A percentile compares a stretch with the other conserved stretches of the same genome.
Evolutionary conservation across 768 basidiomycete genomes (phyloP).

Genomic region (Cubamyces lactineus): DNA sequence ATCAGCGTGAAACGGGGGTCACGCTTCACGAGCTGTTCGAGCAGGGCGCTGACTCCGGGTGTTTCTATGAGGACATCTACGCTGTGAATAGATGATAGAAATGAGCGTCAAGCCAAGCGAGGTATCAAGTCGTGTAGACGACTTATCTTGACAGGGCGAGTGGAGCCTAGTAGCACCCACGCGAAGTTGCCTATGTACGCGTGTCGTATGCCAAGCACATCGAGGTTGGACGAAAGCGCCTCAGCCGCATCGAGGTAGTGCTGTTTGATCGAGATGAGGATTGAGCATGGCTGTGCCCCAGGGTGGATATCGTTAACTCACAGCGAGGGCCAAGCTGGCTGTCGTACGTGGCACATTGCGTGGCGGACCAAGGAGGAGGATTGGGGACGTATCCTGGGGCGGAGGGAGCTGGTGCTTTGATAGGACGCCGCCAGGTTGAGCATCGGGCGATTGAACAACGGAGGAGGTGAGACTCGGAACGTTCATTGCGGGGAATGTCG

Average conservation of each 20-base stretch:
- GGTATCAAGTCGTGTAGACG: neutral
- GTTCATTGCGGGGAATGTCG: too few species aligned
- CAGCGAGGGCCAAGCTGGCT: too few species aligned
- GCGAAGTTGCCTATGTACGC: slow-evolving; percentile 22
- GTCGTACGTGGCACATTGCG: too few species aligned
- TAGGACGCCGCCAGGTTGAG: too few species aligned
- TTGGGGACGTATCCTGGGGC: too few species aligned
- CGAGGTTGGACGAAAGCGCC: slow-evolving; percentile 10
- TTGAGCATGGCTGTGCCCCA: neutral
- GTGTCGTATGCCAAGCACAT: slow-evolving; percentile 3
- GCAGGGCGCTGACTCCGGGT: neutral
- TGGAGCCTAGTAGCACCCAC: slow-evolving; percentile 17
- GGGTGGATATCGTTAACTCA: neutral
- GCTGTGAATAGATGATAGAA: neutral
- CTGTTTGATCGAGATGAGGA: slow-evolving; percentile 6
- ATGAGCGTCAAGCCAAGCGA: neutral
- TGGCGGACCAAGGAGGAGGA: too few species aligned
- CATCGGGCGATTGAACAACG: too few species aligned
- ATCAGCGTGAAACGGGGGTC: slow-evolving; percentile 10
- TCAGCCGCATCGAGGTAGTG: slow-evolving; percentile 13
- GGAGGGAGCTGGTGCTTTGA: too few species aligned
- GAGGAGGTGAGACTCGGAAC: too few species aligned
- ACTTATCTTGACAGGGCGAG: slow-evolving; percentile 16
- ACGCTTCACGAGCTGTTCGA: neutral
- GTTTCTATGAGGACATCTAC: slow-evolving; percentile 17